phyloP scores from a whole-genome alignment of 2,329 filamentous ascomycete genomes.

The Diaporthe helianthi region DNA sequence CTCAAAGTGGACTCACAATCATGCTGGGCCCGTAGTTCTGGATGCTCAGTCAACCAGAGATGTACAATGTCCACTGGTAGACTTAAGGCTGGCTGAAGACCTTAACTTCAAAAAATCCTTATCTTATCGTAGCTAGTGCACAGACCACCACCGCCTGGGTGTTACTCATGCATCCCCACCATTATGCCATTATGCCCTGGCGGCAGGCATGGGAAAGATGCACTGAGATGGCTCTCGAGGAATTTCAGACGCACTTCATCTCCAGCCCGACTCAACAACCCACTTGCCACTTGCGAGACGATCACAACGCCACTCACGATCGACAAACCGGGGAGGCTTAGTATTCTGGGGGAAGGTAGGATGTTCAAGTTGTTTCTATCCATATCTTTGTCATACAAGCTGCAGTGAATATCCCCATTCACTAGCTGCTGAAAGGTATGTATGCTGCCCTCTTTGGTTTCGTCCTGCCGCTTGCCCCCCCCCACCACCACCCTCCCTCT shows the following conservation, averaged over 20 bases:
- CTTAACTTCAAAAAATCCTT: constrained; percentile 5
- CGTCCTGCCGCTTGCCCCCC: not conserved
- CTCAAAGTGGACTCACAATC: constrained; percentile 43
- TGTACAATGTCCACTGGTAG: no score
- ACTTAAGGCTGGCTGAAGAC: no score
- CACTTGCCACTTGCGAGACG: not conserved
- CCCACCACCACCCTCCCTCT: no score
- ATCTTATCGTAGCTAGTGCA: not conserved
- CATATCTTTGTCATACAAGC: constrained; percentile 23
- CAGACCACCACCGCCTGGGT: no score
- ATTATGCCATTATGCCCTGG: not conserved
- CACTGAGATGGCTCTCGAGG: no score
- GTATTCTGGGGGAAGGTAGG: constrained; percentile 29
- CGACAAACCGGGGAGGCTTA: constrained; percentile 8
- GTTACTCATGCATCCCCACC: not conserved
- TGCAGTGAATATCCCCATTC: constrained; percentile 24
- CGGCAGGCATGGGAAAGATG: not conserved
- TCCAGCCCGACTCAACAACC: not conserved
- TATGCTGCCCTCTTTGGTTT: not conserved
- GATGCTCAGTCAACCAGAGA: no score
- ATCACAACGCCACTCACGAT: constrained; percentile 16
- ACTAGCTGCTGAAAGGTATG: constrained; percentile 21
- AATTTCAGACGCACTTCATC: not conserved
- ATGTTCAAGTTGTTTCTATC: constrained; percentile 22
- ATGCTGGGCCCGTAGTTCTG: constrained; percentile 38